Conservation (phyloP, 2,329 filamentous ascomycete genomes). For the Colletotrichum truncatum region DNA sequence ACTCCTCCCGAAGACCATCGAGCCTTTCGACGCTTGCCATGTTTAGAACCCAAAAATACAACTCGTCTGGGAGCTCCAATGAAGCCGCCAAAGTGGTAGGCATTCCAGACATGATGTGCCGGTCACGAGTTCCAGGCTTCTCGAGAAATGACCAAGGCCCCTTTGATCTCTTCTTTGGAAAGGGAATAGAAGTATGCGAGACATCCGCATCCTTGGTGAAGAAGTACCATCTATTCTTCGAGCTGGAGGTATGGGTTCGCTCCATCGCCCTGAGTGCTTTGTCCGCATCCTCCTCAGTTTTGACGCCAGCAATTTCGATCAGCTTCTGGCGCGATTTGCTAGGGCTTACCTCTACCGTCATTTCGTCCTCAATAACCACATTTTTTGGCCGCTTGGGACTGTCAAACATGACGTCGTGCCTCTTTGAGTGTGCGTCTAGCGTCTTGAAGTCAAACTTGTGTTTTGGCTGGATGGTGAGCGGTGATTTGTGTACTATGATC, state of each 20-base stretch:
- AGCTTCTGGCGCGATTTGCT: constrained; percentile 28
- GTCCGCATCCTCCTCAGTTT: constrained; percentile 52
- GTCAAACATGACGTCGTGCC: constrained; percentile 67
- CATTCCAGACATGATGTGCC: constrained; percentile 70
- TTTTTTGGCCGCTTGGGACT: constrained; percentile 57
- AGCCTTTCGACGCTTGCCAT: constrained; percentile 66
- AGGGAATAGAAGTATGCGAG: constrained; percentile 39
- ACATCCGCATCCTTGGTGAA: constrained; percentile 49
- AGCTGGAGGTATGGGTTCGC: constrained; percentile 51
- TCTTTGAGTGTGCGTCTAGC: constrained; percentile 66
- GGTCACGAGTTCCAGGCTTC: constrained; percentile 60
- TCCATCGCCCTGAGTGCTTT: constrained; percentile 59
- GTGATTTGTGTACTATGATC: constrained; percentile 51
- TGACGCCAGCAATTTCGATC: constrained; percentile 36
- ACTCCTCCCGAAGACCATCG: constrained; percentile 66
- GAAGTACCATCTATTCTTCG: constrained; percentile 57
- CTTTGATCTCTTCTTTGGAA: constrained; percentile 47
- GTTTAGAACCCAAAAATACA: constrained; percentile 73
- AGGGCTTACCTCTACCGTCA: constrained; percentile 31
- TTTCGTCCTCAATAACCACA: constrained; percentile 40
- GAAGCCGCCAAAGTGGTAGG: constrained; percentile 58
- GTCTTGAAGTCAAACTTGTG: constrained; percentile 73
- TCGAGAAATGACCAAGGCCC: constrained; percentile 59
- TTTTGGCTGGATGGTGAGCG: constrained; percentile 59
- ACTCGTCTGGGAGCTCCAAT: constrained; percentile 64